Percentiles rank a stretch among this genome's conserved stretches.
These are phyloP conservation scores for Exophiala xenobiotica DNA, from an alignment of 2,329 filamentous ascomycete genomes.

Conservation along the genomic window DNA sequence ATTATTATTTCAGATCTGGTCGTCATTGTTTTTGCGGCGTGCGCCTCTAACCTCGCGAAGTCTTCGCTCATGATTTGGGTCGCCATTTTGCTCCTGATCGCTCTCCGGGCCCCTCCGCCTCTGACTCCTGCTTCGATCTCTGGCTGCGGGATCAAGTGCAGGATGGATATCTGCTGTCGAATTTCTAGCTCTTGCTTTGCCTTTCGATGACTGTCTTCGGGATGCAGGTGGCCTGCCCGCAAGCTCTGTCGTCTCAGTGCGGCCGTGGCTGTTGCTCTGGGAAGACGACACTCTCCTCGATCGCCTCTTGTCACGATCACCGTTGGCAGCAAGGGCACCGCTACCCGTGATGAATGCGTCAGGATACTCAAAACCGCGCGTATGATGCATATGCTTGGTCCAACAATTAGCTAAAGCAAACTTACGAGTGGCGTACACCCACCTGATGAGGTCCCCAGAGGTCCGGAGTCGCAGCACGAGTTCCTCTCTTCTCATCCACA, in stretches of 20 bases:
- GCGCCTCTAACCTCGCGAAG: conserved; percentile 22
- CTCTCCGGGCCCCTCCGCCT: conserved; percentile 34
- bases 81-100: conserved; percentile 20
- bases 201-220: conserved; percentile 18
- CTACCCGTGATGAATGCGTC: conserved; percentile 6
- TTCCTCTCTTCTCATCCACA: conserved; percentile 35
- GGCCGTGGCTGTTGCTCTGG: conserved; percentile 4
- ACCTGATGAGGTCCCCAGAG: conserved; percentile 39
- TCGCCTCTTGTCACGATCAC: conserved; percentile 5
- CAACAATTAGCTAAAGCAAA: conserved; percentile 2
- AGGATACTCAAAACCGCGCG: conserved; percentile 27
- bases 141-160: conserved; percentile 16
- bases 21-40: conserved; percentile 11
- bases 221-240: conserved; percentile 9
- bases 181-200: conserved; percentile 16
- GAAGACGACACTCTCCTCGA: conserved; percentile 15
- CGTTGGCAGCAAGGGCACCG: conserved; percentile 7
- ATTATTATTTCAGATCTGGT: background rate
- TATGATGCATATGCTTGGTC: conserved; percentile 28
- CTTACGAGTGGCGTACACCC: background rate
- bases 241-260: conserved; percentile 12
- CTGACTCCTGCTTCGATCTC: conserved; percentile 32
- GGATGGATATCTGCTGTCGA: conserved; percentile 5
- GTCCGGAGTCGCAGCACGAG: conserved; percentile 29
- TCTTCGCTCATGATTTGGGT: conserved; percentile 19